Conservation (phyloP, 495 filamentous ascomycete species). For the Penicillium malachiteum region DNA sequence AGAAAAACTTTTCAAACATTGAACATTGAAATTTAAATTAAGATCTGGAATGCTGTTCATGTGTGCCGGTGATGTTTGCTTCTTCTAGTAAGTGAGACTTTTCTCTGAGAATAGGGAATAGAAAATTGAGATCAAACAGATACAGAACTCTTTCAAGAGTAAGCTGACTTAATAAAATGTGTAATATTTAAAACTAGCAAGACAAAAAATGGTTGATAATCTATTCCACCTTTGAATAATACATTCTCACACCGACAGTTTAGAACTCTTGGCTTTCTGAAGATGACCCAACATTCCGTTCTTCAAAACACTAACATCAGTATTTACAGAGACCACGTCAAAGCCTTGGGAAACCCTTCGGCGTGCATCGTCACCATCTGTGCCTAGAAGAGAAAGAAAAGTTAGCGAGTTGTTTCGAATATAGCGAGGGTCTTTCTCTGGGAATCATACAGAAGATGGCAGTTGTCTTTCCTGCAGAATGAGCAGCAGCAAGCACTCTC, state of each 20-base stretch:
- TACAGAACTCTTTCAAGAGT: too few species aligned
- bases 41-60: too few species aligned
- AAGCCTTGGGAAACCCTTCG: slow-evolving; percentile 68
- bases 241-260: not conserved
- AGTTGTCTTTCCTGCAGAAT: slow-evolving; percentile 66
- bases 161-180: too few species aligned
- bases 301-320: slow-evolving; percentile 56
- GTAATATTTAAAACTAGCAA: too few species aligned
- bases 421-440: not conserved
- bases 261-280: slow-evolving; percentile 29
- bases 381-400: slow-evolving; percentile 27
- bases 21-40: too few species aligned
- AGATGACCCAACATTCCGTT: slow-evolving; percentile 35
- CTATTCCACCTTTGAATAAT: too few species aligned
- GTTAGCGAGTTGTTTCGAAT: not conserved
- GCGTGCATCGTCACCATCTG: slow-evolving; percentile 61
- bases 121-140: too few species aligned
- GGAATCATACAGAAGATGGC: slow-evolving; percentile 67
- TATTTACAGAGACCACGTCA: slow-evolving; percentile 69
- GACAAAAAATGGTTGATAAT: too few species aligned
- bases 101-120: too few species aligned
- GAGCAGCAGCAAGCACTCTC: slow-evolving; percentile 62
- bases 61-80: too few species aligned
- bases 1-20: too few species aligned
- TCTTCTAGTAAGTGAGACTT: too few species aligned